A percentile compares a stretch with the other conserved stretches of the same genome.
Evolutionary conservation across 305 asterid genomes (phyloP).

Genomic region (Fraxinus baroniana): DNA sequence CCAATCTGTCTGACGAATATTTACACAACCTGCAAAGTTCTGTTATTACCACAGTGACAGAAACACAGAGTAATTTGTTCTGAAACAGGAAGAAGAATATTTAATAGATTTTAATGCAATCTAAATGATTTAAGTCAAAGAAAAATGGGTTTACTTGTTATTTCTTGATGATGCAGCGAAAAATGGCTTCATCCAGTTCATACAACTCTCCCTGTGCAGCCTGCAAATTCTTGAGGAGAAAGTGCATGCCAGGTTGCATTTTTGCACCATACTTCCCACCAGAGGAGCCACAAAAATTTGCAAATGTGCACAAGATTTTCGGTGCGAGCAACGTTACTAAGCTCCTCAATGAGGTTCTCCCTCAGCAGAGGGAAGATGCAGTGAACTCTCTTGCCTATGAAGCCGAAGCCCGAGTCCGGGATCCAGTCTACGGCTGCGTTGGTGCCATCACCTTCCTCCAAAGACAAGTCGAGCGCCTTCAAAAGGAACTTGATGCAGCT

Average conservation of each 20-base stretch:
- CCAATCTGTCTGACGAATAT: not conserved
- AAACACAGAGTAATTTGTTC: not conserved
- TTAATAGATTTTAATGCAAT: not conserved
- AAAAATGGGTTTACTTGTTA: constrained; percentile 7
- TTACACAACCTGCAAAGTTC: not conserved
- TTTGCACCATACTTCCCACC: constrained; percentile 79
- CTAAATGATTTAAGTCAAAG: not conserved
- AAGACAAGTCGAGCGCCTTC: constrained; percentile 71
- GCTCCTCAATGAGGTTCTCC: constrained; percentile 70
- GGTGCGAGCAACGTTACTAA: constrained; percentile 86
- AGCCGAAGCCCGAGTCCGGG: constrained; percentile 81
- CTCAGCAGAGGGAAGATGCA: constrained; percentile 82
- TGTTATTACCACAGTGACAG: not conserved
- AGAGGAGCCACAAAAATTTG: constrained; percentile 75
- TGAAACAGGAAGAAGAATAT: not conserved
- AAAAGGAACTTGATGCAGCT: constrained; percentile 75
- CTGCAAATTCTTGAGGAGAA: constrained; percentile 77
- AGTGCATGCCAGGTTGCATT: constrained; percentile 74
- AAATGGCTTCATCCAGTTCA: constrained; percentile 76
- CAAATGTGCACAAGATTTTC: constrained; percentile 79
- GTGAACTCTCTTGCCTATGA: constrained; percentile 81
- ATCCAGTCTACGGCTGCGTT: constrained; percentile 86
- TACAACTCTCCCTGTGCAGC: constrained; percentile 91
- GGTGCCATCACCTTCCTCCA: constrained; percentile 79
- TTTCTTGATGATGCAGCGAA: constrained; percentile 22